Percentiles rank a stretch among this genome's conserved stretches.
These are phyloP conservation scores for Phyllosticta citribraziliensis DNA, from an alignment of 2,329 filamentous ascomycete species.

Conservation along the genomic window DNA sequence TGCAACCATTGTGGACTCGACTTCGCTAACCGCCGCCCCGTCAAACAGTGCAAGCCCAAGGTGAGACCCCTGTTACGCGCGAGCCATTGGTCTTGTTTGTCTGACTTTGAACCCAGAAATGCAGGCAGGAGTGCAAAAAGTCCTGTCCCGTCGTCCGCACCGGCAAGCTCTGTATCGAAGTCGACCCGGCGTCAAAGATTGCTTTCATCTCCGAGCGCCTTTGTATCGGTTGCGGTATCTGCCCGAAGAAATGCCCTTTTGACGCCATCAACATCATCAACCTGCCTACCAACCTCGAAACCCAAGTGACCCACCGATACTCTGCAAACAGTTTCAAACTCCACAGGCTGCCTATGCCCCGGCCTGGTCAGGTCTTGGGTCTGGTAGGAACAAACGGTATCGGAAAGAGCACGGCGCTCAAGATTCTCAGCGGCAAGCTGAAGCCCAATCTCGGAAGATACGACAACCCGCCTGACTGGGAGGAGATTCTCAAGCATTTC, in stretches of 20 bases:
- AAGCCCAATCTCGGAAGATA: conserved; percentile 95
- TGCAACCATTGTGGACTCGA: conserved; percentile 19
- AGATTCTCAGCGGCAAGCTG: conserved; percentile 95
- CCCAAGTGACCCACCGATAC: conserved; percentile 95
- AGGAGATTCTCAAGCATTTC: conserved; percentile 98
- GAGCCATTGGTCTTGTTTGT: neutral
- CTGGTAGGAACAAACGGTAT: conserved; percentile 99
- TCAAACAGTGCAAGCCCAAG: conserved; percentile 72
- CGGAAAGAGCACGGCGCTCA: conserved; percentile 98
- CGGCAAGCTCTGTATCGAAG: conserved; percentile 96
- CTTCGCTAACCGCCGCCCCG: conserved; percentile 5
- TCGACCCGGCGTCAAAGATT: conserved; percentile 76
- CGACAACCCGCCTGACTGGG: conserved; percentile 97
- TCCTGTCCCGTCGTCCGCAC: conserved; percentile 95
- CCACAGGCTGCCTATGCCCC: conserved; percentile 89
- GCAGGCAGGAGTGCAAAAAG: conserved; percentile 98
- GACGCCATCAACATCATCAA: conserved; percentile 99
- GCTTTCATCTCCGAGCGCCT: conserved; percentile 96
- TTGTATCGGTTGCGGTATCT: conserved; percentile 98
- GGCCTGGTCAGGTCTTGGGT: conserved; percentile 89
- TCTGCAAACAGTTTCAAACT: conserved; percentile 99
- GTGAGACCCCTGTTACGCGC: conserved; percentile 37
- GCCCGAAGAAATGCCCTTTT: conserved; percentile 98
- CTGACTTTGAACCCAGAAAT: conserved; percentile 56
- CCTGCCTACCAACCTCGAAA: conserved; percentile 97